phyloP scores from a whole-genome alignment of 176 grass and related monocot genomes.

The Aegilops tauschii region DNA sequence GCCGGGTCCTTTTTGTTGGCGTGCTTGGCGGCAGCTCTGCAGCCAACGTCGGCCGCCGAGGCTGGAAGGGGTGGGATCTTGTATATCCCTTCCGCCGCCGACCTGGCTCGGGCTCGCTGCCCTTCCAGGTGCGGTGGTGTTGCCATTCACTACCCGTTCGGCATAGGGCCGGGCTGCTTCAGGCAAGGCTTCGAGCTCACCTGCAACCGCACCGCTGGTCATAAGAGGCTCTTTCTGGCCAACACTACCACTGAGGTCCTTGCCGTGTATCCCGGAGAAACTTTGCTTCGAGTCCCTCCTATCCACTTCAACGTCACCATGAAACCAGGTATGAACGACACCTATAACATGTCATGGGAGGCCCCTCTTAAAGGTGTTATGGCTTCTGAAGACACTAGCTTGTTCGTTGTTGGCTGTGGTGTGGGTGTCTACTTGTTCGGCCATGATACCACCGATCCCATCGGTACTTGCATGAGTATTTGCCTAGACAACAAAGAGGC shows the following conservation, averaged over 20 bases:
- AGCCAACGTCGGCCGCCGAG: background rate
- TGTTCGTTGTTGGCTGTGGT: background rate
- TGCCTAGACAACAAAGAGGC: background rate
- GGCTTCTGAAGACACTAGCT: fast-evolving
- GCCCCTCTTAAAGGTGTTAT: background rate
- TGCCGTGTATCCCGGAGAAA: fast-evolving
- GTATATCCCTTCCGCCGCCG: background rate
- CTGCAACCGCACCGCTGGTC: background rate
- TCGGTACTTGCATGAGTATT: background rate
- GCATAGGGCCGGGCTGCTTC: constrained; percentile 32
- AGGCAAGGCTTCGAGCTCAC: constrained; percentile 26
- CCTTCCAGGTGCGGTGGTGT: background rate
- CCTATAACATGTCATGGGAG: constrained; percentile 1
- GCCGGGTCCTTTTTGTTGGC: background rate
- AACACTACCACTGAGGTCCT: background rate
- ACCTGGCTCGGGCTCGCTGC: background rate
- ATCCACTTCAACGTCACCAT: background rate
- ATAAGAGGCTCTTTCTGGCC: background rate
- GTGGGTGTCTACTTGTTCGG: background rate
- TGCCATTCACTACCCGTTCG: constrained; percentile 19
- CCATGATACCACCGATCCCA: fast-evolving
- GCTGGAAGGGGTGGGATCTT: background rate
- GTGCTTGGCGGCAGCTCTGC: background rate
- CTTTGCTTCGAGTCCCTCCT: fast-evolving
- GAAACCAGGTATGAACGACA: background rate